Evolutionary conservation across 2,329 filamentous ascomycete species (phyloP).

Genomic region (Intubia oerlemansii): DNA sequence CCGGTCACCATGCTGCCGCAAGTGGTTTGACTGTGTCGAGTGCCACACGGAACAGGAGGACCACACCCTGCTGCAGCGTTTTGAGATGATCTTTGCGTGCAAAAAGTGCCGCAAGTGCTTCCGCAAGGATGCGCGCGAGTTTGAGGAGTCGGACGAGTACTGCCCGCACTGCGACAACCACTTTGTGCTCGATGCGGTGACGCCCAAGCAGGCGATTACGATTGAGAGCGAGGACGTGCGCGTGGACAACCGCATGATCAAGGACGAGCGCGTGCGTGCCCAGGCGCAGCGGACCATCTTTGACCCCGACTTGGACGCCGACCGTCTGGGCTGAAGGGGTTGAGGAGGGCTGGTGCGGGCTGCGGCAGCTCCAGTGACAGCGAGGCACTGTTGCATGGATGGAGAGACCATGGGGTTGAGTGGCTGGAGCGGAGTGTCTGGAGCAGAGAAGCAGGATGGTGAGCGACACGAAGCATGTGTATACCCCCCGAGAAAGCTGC

Average conservation of each 20-base stretch:
- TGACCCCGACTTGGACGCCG: slow-evolving; percentile 51
- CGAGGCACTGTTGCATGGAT: background rate
- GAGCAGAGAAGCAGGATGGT: no score
- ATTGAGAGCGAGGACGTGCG: slow-evolving; percentile 83
- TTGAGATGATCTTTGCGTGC: slow-evolving; percentile 89
- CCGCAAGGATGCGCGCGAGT: slow-evolving; percentile 77
- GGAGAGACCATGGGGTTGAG: no score
- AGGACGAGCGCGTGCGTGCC: slow-evolving; percentile 56
- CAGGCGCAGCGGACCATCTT: slow-evolving; percentile 46
- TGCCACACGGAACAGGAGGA: slow-evolving; percentile 70
- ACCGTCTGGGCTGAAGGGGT: slow-evolving; percentile 49
- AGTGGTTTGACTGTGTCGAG: slow-evolving; percentile 98
- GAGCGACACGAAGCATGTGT: no score
- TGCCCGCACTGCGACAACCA: slow-evolving; percentile 99
- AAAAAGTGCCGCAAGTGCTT: slow-evolving; percentile 99
- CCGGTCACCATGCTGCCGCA: slow-evolving; percentile 84
- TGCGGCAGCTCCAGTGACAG: background rate
- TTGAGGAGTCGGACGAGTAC: slow-evolving; percentile 95
- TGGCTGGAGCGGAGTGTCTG: no score
- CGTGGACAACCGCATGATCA: slow-evolving; percentile 76
- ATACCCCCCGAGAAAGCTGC: no score
- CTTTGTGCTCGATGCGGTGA: slow-evolving; percentile 76
- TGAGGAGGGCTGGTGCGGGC: no score
- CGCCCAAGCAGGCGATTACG: slow-evolving; percentile 61
- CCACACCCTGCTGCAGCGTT: slow-evolving; percentile 53